Evolutionary conservation across 805 yeast species (phyloP).

Genomic region (Wickerhamia fluorescens): DNA sequence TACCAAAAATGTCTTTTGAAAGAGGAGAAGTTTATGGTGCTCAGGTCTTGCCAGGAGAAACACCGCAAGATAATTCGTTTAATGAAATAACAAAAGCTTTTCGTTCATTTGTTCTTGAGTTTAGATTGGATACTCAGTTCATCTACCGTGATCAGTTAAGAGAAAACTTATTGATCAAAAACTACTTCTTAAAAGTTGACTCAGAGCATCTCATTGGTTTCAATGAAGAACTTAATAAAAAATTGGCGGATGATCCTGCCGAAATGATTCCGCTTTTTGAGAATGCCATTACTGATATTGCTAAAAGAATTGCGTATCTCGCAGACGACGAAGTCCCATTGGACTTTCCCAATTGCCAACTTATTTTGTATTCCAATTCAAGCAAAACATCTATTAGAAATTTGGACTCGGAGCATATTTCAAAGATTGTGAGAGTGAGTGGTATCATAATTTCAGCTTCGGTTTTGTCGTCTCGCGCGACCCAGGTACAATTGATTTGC

Average conservation of each 20-base stretch:
- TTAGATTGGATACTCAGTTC: constrained; percentile 74
- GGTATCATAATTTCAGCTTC: constrained; percentile 93
- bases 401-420: constrained; percentile 78
- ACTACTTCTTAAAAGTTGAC: constrained; percentile 66
- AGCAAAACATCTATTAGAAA: constrained; percentile 69
- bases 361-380: constrained; percentile 68
- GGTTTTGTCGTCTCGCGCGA: constrained; percentile 81
- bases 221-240: constrained; percentile 84
- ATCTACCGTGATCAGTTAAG: constrained; percentile 86
- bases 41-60: constrained; percentile 81
- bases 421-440: constrained; percentile 82
- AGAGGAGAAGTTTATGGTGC: constrained; percentile 69
- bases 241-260: constrained; percentile 76
- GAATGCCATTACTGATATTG: constrained; percentile 76
- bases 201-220: constrained; percentile 80
- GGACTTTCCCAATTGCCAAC: constrained; percentile 75
- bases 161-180: constrained; percentile 73
- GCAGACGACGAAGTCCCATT: constrained; percentile 44
- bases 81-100: constrained; percentile 72
- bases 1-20: constrained; percentile 55
- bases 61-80: constrained; percentile 54
- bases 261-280: constrained; percentile 86
- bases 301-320: constrained; percentile 58
- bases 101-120: constrained; percentile 75
- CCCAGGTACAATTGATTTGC: constrained; percentile 77